Evolutionary conservation across 768 basidiomycete species (phyloP), one percentile per base, ranked within the genome.

Genomic region (Naganishia vishniacii): DNA sequence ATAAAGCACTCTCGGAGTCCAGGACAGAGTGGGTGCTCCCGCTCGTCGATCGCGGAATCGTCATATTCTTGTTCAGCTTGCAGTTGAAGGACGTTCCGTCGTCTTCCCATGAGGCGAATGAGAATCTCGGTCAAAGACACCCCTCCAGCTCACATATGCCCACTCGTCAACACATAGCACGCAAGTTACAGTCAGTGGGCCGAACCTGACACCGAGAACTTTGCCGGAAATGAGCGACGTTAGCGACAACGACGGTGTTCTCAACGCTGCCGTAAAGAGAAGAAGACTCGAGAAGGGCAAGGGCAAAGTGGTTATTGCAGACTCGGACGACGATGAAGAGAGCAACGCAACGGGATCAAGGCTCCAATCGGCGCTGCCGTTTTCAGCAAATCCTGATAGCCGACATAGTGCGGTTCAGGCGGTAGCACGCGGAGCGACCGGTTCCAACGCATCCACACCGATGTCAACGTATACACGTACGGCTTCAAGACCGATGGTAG

Each of bases 221-320:
- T 9, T 8, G 34, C 18, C 32, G 18, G 26, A 2, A 4, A 56
- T 56, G 53, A 56, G 53, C 37, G 53, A 56, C 37, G 32, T 18
- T 29, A 56, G 53, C 37, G 53, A 56, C 53, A n/a, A 37, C 5
- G 53, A 56, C 9, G 34, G 40, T 29, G 9, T 26, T 15, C 25
- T 56, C 20, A 25, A 37, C 37, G 34, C 53, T 15, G 37, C 53
- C 20, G n/a, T 13, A n/a, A 56, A 56, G 34, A 37, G 37, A 37
- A 37, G 53, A 37, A 26, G 53, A 23, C 53, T 56, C 20, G 53
- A 56, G 15, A 56, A 56, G 53, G 53, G 53, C 12, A 56, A 56
- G 37, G 53, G 28, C 3, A 56, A 56, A 29, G 53, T 56, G 20
- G 34, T 56, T 6, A 16, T 56, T n/a, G 53, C 34, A n/a, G 53